Evolutionary conservation across 2,329 filamentous ascomycete species (phyloP).

Genomic region (Coniella vitis): DNA sequence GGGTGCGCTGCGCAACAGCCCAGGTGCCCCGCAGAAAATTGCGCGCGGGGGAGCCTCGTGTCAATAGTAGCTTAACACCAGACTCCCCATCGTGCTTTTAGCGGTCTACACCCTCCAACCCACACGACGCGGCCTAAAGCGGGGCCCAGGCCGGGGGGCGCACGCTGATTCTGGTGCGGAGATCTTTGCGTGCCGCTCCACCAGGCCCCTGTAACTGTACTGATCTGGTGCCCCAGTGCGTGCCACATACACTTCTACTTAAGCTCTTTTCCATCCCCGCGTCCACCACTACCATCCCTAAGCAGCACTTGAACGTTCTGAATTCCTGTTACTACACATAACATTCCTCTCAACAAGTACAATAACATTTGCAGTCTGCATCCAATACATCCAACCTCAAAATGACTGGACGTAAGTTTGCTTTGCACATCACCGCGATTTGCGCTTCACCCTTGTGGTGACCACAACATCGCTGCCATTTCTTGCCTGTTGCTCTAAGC

Average conservation of each 20-base stretch:
- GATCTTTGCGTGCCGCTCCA: no score
- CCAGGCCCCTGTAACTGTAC: background rate
- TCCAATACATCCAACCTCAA: constrained; percentile 15
- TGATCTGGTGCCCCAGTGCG: constrained; percentile 7
- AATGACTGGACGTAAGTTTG: constrained; percentile 31
- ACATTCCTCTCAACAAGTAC: constrained; percentile 16
- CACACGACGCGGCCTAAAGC: background rate
- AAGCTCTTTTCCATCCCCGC: constrained; percentile 12
- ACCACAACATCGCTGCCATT: background rate
- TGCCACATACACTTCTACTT: constrained; percentile 11
- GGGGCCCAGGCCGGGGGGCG: background rate
- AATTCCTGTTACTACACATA: background rate
- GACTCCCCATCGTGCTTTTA: no score
- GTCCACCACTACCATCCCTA: constrained; percentile 8
- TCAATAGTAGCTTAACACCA: no score
- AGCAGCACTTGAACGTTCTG: no score
- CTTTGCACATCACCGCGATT: background rate
- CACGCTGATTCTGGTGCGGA: background rate
- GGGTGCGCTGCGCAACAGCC: no score
- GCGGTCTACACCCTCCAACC: no score
- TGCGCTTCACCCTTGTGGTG: background rate
- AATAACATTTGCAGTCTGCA: constrained; percentile 12
- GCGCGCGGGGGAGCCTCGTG: no score
- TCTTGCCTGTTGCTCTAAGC: background rate
- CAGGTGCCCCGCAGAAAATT: no score